These are phyloP conservation scores for Agapanthus africanus DNA, from an alignment of 106 monocot genomes.

Conservation along the genomic window DNA sequence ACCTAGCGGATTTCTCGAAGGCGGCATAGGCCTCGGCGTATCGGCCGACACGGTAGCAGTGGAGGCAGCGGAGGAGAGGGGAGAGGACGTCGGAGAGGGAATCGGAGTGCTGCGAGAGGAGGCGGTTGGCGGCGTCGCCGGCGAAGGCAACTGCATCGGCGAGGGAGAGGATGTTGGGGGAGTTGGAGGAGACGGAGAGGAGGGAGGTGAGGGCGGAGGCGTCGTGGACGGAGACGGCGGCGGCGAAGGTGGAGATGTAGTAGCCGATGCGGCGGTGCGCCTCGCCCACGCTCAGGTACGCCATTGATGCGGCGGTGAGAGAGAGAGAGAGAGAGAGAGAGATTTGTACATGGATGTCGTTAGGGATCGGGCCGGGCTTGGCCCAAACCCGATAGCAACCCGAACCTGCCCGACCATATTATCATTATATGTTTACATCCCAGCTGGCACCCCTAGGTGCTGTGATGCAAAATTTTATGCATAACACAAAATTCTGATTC, in stretches of 20 bases:
- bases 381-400: too few relatives aligned
- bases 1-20: constrained; percentile 60
- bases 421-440: too few relatives aligned
- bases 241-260: constrained; percentile 51
- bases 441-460: too few relatives aligned
- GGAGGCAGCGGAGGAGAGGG: constrained; percentile 42
- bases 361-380: too few relatives aligned
- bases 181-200: constrained; percentile 60
- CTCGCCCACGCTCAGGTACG: constrained; percentile 62
- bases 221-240: constrained; percentile 49
- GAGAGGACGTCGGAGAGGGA: constrained; percentile 33
- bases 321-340: too few relatives aligned
- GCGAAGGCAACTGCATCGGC: constrained; percentile 39
- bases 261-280: constrained; percentile 66
- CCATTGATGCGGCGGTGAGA: neutral
- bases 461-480: too few relatives aligned
- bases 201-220: constrained; percentile 49
- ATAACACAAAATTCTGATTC: too few relatives aligned
- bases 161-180: constrained; percentile 40
- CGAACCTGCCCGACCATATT: too few relatives aligned
- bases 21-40: constrained; percentile 44
- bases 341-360: too few relatives aligned
- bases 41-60: constrained; percentile 26
- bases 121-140: constrained; percentile 43
- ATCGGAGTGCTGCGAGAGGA: constrained; percentile 22